Evolutionary conservation across 345 rosid species (phyloP).

Genomic region (Acer yangbiense): DNA sequence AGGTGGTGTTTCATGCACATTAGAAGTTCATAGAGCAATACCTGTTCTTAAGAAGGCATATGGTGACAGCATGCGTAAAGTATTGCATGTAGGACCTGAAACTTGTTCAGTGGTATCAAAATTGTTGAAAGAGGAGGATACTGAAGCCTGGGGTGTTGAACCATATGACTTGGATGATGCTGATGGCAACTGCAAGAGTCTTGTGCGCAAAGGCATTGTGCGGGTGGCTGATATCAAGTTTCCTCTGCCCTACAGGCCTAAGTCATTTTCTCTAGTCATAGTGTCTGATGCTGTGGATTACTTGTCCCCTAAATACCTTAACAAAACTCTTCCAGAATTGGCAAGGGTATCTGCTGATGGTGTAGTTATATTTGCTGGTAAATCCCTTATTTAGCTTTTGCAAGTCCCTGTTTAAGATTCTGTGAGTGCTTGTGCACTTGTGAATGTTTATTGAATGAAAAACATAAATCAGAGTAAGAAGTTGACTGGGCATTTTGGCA

Average conservation of each 20-base stretch:
- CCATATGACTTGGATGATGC: slow-evolving; percentile 74
- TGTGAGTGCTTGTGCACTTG: not conserved
- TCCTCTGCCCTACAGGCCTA: slow-evolving; percentile 62
- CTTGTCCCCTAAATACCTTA: slow-evolving; percentile 70
- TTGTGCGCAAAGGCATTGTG: slow-evolving; percentile 59
- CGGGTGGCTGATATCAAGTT: slow-evolving; percentile 67
- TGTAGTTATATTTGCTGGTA: slow-evolving; percentile 62
- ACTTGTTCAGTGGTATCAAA: slow-evolving; percentile 65
- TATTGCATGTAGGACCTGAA: slow-evolving; percentile 69
- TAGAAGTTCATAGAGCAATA: slow-evolving; percentile 53
- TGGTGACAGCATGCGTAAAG: slow-evolving; percentile 66
- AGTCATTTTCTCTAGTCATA: slow-evolving; percentile 67
- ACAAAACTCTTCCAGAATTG: slow-evolving; percentile 65
- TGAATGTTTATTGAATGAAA: not conserved
- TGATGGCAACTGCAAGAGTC: slow-evolving; percentile 49
- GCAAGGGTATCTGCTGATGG: slow-evolving; percentile 65
- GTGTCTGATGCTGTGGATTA: slow-evolving; percentile 76
- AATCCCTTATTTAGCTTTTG: slow-evolving; percentile 4
- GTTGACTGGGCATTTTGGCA: not conserved
- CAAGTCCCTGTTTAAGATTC: not conserved
- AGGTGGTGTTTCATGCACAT: slow-evolving; percentile 63
- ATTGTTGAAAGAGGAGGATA: slow-evolving; percentile 61
- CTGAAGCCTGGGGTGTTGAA: slow-evolving; percentile 67
- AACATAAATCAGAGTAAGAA: not conserved
- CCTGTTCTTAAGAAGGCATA: slow-evolving; percentile 65